Evolutionary conservation across 2,329 filamentous ascomycete genomes (phyloP).

Genomic region (Helotiales sp.): DNA sequence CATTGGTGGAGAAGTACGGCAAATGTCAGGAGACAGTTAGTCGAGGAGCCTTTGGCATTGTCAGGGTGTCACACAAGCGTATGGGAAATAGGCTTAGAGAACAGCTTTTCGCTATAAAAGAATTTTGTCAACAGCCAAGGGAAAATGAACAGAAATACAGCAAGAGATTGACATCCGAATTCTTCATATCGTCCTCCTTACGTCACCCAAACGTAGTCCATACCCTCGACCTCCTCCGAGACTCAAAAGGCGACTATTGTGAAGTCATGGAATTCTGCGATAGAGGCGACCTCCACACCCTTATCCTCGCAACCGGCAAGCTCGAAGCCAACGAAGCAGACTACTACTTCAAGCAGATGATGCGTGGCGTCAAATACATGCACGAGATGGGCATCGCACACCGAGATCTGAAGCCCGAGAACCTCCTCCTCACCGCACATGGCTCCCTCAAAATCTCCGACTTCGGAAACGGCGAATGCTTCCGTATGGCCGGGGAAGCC

Average conservation of each 20-base stretch:
- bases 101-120: slow-evolving; percentile 96
- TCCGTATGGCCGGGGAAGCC: slow-evolving; percentile 99
- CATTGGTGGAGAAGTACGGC: slow-evolving; percentile 94
- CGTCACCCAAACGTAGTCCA: slow-evolving; percentile 98
- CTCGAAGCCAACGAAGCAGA: slow-evolving; percentile 92
- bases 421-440: slow-evolving; percentile 88
- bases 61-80: slow-evolving; percentile 96
- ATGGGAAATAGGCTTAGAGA: slow-evolving; percentile 80
- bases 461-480: slow-evolving; percentile 98
- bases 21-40: slow-evolving; percentile 98
- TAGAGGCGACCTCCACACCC: slow-evolving; percentile 91
- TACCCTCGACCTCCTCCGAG: slow-evolving; percentile 91
- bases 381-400: slow-evolving; percentile 99
- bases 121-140: slow-evolving; percentile 91
- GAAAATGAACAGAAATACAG: slow-evolving; percentile 98
- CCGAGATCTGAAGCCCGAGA: slow-evolving; percentile 95
- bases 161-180: slow-evolving; percentile 95
- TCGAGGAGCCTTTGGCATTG: slow-evolving; percentile 94
- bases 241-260: slow-evolving; percentile 96
- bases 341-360: slow-evolving; percentile 98
- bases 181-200: slow-evolving; percentile 96
- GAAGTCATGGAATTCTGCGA: slow-evolving; percentile 99
- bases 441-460: slow-evolving; percentile 97
- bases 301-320: slow-evolving; percentile 89
- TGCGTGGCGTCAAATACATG: slow-evolving; percentile 98